A percentile compares a stretch with the other conserved stretches of the same genome.
phyloP scores from a whole-genome alignment of 495 filamentous ascomycete genomes.

The Lichina pygmaea region DNA sequence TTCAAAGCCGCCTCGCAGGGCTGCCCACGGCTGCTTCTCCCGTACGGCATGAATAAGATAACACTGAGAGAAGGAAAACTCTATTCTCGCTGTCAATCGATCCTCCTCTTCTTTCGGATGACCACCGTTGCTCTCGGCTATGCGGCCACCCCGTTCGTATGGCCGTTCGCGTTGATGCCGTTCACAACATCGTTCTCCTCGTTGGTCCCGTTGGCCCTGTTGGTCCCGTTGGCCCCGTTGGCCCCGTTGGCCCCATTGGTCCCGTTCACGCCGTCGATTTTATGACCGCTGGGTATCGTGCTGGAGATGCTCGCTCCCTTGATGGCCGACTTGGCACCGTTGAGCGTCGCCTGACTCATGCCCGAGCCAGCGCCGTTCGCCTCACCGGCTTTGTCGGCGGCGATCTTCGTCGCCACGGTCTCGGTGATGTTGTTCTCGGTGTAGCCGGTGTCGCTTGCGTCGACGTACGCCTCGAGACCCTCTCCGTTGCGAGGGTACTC shows the following conservation, averaged over 20 bases:
- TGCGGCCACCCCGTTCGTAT: too few relatives aligned
- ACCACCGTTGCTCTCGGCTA: too few relatives aligned
- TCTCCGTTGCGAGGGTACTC: slow-evolving; percentile 26
- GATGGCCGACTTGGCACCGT: slow-evolving; percentile 1
- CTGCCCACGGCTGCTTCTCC: too few relatives aligned
- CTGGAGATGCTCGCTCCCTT: slow-evolving; percentile 5
- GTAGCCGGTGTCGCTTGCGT: slow-evolving; percentile 31
- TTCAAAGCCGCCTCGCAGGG: too few relatives aligned
- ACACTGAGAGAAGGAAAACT: too few relatives aligned
- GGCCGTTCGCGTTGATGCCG: too few relatives aligned
- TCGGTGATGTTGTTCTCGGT: slow-evolving; percentile 17
- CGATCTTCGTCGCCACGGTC: slow-evolving; percentile 10
- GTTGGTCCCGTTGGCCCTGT: slow-evolving; percentile 9
- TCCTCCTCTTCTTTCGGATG: too few relatives aligned
- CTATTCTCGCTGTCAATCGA: too few relatives aligned
- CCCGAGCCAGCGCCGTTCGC: slow-evolving; percentile 7
- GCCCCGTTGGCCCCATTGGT: slow-evolving; percentile 3
- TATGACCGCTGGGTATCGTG: slow-evolving; percentile 7
- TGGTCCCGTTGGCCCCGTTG: slow-evolving; percentile 8
- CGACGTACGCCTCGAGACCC: slow-evolving; percentile 33
- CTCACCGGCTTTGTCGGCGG: slow-evolving; percentile 11
- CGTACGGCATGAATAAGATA: too few relatives aligned
- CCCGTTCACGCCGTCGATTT: slow-evolving; percentile 3
- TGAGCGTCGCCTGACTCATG: not conserved
- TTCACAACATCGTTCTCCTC: slow-evolving; percentile 1